Percentiles rank a stretch among this genome's conserved stretches.
These are phyloP conservation scores for Postia placenta DNA, from an alignment of 768 basidiomycete genomes.

Conservation along the genomic window DNA sequence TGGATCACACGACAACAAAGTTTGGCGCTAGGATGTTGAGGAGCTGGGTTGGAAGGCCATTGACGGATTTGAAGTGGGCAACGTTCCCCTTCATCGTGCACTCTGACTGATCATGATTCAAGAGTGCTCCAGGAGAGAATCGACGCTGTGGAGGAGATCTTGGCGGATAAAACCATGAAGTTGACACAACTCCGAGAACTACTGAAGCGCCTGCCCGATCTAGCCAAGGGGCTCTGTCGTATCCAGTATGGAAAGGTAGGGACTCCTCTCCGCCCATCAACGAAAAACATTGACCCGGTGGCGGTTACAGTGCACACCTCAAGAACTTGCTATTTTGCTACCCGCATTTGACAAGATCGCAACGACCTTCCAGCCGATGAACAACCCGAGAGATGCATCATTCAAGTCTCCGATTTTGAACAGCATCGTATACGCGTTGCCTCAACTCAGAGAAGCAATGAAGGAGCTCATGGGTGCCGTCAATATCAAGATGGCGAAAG, in stretches of 20 bases:
- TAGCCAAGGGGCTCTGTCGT: conserved; percentile 78
- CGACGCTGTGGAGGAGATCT: conserved; percentile 83
- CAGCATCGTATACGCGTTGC: conserved; percentile 61
- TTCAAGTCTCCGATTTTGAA: conserved; percentile 67
- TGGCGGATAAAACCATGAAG: conserved; percentile 50
- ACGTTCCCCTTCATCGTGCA: not conserved
- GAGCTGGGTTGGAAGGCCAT: conserved; percentile 82
- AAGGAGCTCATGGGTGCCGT: conserved; percentile 49
- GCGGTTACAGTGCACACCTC: conserved; percentile 61
- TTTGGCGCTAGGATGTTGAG: conserved; percentile 84
- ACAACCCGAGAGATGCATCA: conserved; percentile 31
- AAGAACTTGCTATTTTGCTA: conserved; percentile 73
- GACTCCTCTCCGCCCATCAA: not conserved
- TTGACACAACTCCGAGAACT: conserved; percentile 61
- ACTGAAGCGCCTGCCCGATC: conserved; percentile 78
- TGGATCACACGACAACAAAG: conserved; percentile 82
- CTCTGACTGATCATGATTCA: not conserved
- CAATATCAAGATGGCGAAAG: conserved; percentile 53
- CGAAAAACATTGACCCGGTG: not conserved
- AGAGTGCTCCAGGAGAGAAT: conserved; percentile 73
- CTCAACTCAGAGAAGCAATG: conserved; percentile 52
- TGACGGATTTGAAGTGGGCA: conserved; percentile 60
- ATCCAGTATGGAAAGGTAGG: conserved; percentile 88
- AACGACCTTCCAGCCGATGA: conserved; percentile 47
- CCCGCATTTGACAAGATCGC: conserved; percentile 71